Evolutionary conservation across 495 filamentous ascomycete species (phyloP), one percentile per base, ranked within the genome.

Genomic region (Penicillium arizonense): DNA sequence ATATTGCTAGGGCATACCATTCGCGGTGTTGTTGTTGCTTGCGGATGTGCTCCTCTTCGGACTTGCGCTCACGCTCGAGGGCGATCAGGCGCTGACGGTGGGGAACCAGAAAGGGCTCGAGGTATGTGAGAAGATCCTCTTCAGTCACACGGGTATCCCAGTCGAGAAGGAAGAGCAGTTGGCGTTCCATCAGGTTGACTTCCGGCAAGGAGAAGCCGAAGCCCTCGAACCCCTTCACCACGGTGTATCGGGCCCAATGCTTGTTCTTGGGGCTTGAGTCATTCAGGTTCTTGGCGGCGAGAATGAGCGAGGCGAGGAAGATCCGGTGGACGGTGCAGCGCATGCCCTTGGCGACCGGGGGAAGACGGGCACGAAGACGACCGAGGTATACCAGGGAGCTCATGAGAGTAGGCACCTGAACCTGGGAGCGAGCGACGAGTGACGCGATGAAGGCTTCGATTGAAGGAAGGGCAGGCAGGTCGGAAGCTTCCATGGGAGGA

Each of bases 211-310:
- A 91, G 79, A 97, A 98, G 55, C 92, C 88, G 68, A 97, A 98
- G 49, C 76, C 82, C 41, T 89, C 87, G 65, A 74, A 87, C 42
- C 85, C 86, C 58, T 86, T 82, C 51, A 94, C 85, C 36, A 74
- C 71, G 45, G 88, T 93, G 78, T 97, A 98, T 52, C 81, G 84
- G 24, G 94, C 91, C 94, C 94, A 98, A 78, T 98, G 94, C 84
- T 97, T 97, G 82, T 98, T 98, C 86, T 97, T 97, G 45, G 95
- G 94, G 23, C 91, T 96, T 43, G 92, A 96, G 75, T 90, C 87
- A 61, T 90, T 90, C 41, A 90, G 69, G 63, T 90, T 88, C 79
- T 90, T 90, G 8, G 87, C 87, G 8, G 87, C 84, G 26, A 90
- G 80, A 55, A 90, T 90, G 51, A 90, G 80, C 9, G 85, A 82